Evolutionary conservation across 139 green algal species (phyloP).

Genomic region (Picochlorum costavermella): DNA sequence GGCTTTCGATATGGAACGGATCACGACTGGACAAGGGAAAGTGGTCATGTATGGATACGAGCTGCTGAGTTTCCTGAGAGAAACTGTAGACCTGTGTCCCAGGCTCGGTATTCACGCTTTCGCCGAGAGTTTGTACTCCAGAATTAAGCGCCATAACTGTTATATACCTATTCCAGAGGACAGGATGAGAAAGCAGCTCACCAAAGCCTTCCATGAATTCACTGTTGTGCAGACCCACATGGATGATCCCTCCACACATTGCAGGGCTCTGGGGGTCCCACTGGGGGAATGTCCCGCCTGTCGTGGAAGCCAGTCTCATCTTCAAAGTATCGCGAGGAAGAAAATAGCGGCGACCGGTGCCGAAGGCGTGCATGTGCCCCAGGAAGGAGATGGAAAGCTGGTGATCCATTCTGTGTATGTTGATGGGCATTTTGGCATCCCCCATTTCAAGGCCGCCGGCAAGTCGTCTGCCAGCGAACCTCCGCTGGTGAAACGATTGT

Average conservation of each 20-base stretch:
- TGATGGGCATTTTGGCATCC: conserved; percentile 4
- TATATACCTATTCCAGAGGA: conserved; percentile 7
- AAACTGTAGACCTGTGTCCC: conserved; percentile 4
- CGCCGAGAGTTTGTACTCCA: neutral
- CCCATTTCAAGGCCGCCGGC: conserved; percentile 1
- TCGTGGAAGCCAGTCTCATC: conserved; percentile 3
- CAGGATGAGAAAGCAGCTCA: conserved; percentile 5
- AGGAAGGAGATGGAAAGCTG: conserved; percentile 3
- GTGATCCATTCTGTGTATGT: conserved; percentile 4
- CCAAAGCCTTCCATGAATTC: conserved; percentile 3
- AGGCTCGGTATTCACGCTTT: conserved; percentile 3
- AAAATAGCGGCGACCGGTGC: conserved; percentile 1
- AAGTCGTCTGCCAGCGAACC: conserved; percentile 1
- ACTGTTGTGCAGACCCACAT: conserved; percentile 5
- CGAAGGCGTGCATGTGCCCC: neutral
- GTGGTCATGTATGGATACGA: conserved; percentile 5
- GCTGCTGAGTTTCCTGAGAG: conserved; percentile 4
- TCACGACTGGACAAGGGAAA: conserved; percentile 3
- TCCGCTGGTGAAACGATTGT: conserved; percentile 2
- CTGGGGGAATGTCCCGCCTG: neutral
- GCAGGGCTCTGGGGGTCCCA: conserved; percentile 1
- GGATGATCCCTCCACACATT: conserved; percentile 4
- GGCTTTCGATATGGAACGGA: conserved; percentile 3
- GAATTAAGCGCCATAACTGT: conserved; percentile 5
- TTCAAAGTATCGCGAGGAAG: neutral